phyloP scores from a whole-genome alignment of 192 early-diverging fungal species.

The Gigaspora rosea region DNA sequence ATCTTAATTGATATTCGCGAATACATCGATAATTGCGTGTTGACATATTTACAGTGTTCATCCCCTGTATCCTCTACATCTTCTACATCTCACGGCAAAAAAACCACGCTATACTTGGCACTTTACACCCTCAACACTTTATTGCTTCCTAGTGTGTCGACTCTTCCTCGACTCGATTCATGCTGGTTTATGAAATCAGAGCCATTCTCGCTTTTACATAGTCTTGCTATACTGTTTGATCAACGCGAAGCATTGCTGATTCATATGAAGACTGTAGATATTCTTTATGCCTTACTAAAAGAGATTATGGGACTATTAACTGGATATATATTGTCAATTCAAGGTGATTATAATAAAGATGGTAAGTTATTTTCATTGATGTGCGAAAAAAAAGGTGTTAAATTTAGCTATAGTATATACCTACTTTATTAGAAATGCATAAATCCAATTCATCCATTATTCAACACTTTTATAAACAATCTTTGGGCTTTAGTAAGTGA shows the following conservation, averaged over 20 bases:
- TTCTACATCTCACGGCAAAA: background rate
- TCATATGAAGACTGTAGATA: background rate
- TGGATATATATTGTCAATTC: background rate
- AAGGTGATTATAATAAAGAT: background rate
- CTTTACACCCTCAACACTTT: background rate
- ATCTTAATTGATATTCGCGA: slow-evolving; percentile 2
- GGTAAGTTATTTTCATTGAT: background rate
- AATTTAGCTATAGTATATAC: too few species aligned
- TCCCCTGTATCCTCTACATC: background rate
- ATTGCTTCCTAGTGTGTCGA: background rate
- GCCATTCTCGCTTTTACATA: background rate
- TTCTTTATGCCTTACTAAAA: background rate
- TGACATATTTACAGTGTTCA: slow-evolving; percentile 6
- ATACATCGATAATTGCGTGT: background rate
- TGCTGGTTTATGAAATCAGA: background rate
- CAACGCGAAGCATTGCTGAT: background rate
- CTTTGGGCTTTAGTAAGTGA: too few species aligned
- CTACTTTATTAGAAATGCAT: too few species aligned
- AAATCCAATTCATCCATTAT: too few species aligned
- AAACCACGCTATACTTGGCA: background rate
- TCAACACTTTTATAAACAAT: too few species aligned
- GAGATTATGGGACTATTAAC: slow-evolving; percentile 4
- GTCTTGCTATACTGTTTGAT: background rate
- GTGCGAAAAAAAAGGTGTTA: too few species aligned
- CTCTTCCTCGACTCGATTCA: background rate